Evolutionary conservation across 306 rosid genomes (phyloP).

Genomic region (Arachis stenosperma): DNA sequence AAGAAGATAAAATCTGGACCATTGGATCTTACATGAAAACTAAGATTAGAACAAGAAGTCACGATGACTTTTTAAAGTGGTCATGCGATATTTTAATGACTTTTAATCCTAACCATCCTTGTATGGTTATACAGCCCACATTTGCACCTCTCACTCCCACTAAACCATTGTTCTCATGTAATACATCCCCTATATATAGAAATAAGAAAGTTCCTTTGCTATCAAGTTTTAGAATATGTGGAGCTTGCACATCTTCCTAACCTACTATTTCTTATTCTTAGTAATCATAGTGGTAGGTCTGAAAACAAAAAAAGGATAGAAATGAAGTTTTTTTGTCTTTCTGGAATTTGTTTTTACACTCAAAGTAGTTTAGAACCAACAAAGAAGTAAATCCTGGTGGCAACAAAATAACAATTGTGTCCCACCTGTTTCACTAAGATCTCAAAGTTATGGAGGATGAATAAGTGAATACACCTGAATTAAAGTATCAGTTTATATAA

Average conservation of each 20-base stretch:
- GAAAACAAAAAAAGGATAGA: slow-evolving; percentile 25
- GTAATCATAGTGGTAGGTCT: background rate
- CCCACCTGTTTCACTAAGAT: slow-evolving; percentile 33
- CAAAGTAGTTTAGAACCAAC: background rate
- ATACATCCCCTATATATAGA: too few species aligned
- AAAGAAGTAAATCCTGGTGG: slow-evolving; percentile 3
- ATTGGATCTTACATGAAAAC: too few species aligned
- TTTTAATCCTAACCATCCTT: too few species aligned
- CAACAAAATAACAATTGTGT: slow-evolving; percentile 24
- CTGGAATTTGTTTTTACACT: background rate
- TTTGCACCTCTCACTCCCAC: too few species aligned
- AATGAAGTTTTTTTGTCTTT: background rate
- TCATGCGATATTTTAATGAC: too few species aligned
- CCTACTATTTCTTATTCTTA: slow-evolving; percentile 30
- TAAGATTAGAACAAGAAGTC: too few species aligned
- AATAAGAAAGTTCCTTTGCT: background rate
- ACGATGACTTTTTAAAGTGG: too few species aligned
- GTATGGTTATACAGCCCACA: too few species aligned
- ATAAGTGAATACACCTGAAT: slow-evolving; percentile 11
- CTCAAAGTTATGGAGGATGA: background rate
- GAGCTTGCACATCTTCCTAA: slow-evolving; percentile 26
- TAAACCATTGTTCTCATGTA: too few species aligned
- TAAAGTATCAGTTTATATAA: slow-evolving; percentile 5
- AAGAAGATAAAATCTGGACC: too few species aligned
- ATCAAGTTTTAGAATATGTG: slow-evolving; percentile 31